Evolutionary conservation across 139 green algal species (phyloP).

Genomic region (Micromonas pusilla): DNA sequence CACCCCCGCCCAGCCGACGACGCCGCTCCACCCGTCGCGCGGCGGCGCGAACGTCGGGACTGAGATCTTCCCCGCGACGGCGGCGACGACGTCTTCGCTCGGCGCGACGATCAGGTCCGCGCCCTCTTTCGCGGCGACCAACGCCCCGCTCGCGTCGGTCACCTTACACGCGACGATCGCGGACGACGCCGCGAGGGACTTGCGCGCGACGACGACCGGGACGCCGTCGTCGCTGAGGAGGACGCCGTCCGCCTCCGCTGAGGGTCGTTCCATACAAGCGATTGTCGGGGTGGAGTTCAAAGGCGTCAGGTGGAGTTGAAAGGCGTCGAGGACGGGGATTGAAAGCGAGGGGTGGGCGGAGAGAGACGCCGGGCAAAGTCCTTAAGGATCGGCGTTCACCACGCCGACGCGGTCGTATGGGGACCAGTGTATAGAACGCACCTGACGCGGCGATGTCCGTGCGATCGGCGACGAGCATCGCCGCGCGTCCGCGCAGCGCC

Average conservation of each 20-base stretch:
- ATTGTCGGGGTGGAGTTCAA: no score
- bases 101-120: slow-evolving; percentile 16
- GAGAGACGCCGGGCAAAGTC: no score
- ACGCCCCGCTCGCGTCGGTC: neutral
- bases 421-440: no score
- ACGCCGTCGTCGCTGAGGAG: slow-evolving; percentile 13
- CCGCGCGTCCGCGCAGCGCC: neutral
- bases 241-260: slow-evolving; percentile 14
- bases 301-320: no score
- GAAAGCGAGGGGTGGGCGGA: no score
- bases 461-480: slow-evolving; percentile 8
- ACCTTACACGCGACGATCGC: neutral
- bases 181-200: neutral
- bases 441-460: slow-evolving; percentile 15
- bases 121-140: slow-evolving; percentile 17
- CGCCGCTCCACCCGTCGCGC: neutral
- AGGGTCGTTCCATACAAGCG: no score
- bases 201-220: slow-evolving; percentile 18
- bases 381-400: no score
- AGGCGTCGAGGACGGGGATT: no score
- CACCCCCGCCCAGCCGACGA: neutral
- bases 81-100: neutral
- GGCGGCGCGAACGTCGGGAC: slow-evolving; percentile 8
- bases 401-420: no score
- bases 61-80: neutral